phyloP scores from a whole-genome alignment of 495 filamentous ascomycete species.

The Daldinia grandis region DNA sequence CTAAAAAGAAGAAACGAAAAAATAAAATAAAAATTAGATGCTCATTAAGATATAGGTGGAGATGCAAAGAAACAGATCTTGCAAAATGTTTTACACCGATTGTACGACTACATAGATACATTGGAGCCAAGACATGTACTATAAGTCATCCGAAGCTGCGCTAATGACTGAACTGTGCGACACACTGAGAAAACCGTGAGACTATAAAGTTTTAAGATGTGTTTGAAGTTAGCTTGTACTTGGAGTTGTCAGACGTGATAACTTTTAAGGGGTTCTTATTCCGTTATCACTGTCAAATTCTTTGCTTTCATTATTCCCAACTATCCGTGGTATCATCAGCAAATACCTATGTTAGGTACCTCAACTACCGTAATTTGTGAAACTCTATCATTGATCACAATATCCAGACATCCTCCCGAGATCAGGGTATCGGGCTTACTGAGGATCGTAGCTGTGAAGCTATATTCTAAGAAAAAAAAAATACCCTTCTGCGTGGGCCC shows the following conservation, averaged over 20 bases:
- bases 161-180: neutral
- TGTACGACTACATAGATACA: neutral
- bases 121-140: neutral
- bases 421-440: neutral
- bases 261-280: neutral
- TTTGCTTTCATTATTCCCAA: too few species aligned
- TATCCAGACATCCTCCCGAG: neutral
- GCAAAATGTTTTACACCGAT: slow-evolving; percentile 1
- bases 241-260: neutral
- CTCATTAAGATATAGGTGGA: too few species aligned
- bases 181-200: neutral
- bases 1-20: too few species aligned
- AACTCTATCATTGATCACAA: neutral
- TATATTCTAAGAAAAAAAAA: neutral
- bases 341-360: too few species aligned
- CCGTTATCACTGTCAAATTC: too few species aligned
- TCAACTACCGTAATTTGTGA: neutral
- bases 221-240: neutral
- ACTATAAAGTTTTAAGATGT: neutral
- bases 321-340: too few species aligned
- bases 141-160: neutral
- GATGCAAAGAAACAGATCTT: too few species aligned
- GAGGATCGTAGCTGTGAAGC: neutral
- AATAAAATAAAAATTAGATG: too few species aligned
- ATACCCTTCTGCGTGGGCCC: too few species aligned